Base-by-base conservation (phyloP, 1,284 basidiomycete genomes). In the Marasmius sp. region DNA sequence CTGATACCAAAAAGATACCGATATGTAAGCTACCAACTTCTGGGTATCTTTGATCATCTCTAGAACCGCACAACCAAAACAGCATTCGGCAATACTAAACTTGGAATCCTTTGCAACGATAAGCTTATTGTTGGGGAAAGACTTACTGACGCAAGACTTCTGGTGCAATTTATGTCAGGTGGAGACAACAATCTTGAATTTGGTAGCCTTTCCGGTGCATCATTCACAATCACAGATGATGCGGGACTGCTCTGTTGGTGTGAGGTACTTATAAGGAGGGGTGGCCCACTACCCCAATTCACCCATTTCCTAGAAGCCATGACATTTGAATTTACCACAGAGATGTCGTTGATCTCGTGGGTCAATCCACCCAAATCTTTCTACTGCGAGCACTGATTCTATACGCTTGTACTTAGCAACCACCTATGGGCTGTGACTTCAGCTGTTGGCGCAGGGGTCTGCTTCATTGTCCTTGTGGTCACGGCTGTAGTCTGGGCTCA, bases 381-480 rank as follows among this genome's bases (percentile, higher is more conserved):
- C 51, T 20, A 11, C 54, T 34, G 49, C 48, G 34, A 47, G 47
- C 51, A 36, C 39, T 52, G 22, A 52, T 52, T 52, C 10, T 52
- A 33, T 5, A 16, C 11, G 3, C 52, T 48, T 61, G 18, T 58
- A n/a, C n/a, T n/a, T n/a, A 66, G 65, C 12, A 64, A 64, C 58
- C 39, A 65, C 16, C 34, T 66, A 49, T 67, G 66, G 66, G 63
- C 59, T 12, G 27, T 60, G 20, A 66, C 63, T 20, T 65, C 66
- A n/a, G 62, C 57, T 27, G 61, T 64, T 36, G 66, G 66, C 22
- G 65, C 63, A 34, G 58, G 59, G 22, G n/a, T 64, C n/a, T 67
- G 66, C 61, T 67, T 67, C 54, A 41, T 65, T 10, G 65, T 66
- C 10, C 61, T 67, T 18, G 39, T 66, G 27, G 52, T 64, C 8